Conservation (phyloP, 768 basidiomycete genomes). For the Auriscalpium microsporum region DNA sequence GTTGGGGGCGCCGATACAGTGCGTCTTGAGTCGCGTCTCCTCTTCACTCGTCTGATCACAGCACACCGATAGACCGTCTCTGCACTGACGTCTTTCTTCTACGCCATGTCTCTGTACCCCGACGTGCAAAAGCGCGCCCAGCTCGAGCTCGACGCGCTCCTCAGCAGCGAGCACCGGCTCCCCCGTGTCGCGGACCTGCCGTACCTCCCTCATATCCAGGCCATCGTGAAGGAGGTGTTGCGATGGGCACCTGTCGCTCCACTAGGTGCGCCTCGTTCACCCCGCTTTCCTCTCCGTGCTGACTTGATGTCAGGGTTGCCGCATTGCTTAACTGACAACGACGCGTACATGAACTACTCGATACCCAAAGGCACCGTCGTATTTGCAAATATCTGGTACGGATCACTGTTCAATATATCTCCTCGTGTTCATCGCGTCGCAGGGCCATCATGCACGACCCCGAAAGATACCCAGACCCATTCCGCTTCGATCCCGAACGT, state of each 20-base stretch:
- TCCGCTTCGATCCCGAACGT: not conserved
- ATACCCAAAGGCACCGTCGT: conserved; percentile 12
- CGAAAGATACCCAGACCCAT: not conserved
- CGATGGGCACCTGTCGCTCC: conserved; percentile 13
- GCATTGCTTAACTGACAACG: conserved; percentile 2
- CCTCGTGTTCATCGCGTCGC: not conserved
- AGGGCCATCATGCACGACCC: not conserved
- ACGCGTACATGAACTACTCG: conserved; percentile 4
- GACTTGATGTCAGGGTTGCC: not conserved
- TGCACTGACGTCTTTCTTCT: conserved; percentile 1
- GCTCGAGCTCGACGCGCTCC: not conserved
- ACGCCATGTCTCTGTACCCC: conserved; percentile 1
- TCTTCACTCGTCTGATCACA: not conserved
- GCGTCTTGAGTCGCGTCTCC: not conserved
- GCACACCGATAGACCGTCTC: conserved; percentile 3
- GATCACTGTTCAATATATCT: not conserved
- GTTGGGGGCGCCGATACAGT: conserved; percentile 1
- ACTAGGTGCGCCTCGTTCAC: not conserved
- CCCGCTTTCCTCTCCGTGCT: not conserved
- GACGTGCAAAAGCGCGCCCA: conserved; percentile 8
- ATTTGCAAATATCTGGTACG: conserved; percentile 10
- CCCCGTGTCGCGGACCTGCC: conserved; percentile 7
- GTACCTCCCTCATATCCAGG: conserved; percentile 13
- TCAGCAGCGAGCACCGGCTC: not conserved
- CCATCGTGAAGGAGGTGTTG: conserved; percentile 11